Evolutionary conservation across 108 stramenopile genomes (phyloP).

Genomic region (Cyclotella sp.): DNA sequence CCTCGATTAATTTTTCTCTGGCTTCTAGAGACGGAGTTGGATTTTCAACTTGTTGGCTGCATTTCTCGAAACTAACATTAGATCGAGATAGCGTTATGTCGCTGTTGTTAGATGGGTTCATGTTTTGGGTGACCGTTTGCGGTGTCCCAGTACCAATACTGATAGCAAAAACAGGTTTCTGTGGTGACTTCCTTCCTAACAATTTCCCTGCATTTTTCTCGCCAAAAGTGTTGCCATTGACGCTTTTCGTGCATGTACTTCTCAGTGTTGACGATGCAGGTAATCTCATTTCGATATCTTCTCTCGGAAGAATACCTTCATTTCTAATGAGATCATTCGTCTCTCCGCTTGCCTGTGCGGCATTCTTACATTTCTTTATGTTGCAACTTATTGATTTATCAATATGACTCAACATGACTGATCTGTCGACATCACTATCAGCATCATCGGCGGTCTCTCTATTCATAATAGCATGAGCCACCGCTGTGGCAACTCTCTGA

Average conservation of each 20-base stretch:
- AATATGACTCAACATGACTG: slow-evolving; percentile 16
- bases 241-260: neutral
- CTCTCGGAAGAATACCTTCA: too few species aligned
- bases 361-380: neutral
- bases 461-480: slow-evolving; percentile 36
- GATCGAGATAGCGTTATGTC: neutral
- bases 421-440: slow-evolving; percentile 9
- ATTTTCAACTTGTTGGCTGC: neutral
- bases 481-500: slow-evolving; percentile 35
- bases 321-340: neutral
- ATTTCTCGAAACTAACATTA: neutral
- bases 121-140: neutral
- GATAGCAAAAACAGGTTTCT: neutral
- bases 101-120: neutral
- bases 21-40: neutral
- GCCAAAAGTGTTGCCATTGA: neutral
- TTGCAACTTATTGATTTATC: slow-evolving; percentile 5
- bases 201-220: too few species aligned
- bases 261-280: neutral
- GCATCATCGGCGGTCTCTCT: neutral
- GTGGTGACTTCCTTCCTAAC: neutral
- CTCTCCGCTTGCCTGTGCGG: neutral
- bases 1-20: slow-evolving; percentile 8
- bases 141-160: neutral
- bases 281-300: neutral